Base-by-base conservation (phyloP, 176 grass and related monocot species). In the Metroxylon sagu region DNA sequence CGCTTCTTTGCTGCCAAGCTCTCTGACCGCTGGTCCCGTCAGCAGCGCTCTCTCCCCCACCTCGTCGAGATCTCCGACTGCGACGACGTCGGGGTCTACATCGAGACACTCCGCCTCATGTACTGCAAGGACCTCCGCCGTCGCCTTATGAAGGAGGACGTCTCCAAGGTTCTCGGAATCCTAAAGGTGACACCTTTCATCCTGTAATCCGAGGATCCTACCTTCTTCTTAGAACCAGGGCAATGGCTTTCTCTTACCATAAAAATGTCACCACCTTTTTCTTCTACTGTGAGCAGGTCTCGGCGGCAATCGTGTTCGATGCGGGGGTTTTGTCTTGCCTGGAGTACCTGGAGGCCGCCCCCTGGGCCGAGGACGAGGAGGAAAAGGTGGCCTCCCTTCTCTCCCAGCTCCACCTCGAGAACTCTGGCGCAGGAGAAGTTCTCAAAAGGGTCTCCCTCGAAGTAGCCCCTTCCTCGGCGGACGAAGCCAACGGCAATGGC, bases 61-160 rank as follows among this genome's bases (percentile, higher is more conserved):
- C 65, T 97, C 54, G 83, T 97, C 35, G 92, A 97, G 78, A 97
- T 97, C 77, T 97, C 92, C 5, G 92, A 97, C 74, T 97, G 92
- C 71, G 92, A 97, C 51, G 92, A 97, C 73, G 87, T 97, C 58
- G 84, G 91, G 69, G 81, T 91, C 0, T 97, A 97, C 61, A 82
- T 84, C 53, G 92, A 97, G 75, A 91, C 92, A 14, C 75, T 97
- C 54, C 81, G 92, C 4, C 92, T 97, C 65, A 97, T 97, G 92
- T 97, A 97, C 66, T 97, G 92, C 73, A 87, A 88, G 50, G 87
- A 97, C 84, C 83, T 97, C 50, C 87, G 92, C 0, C 72, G 92
- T 35, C 72, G 86, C 64, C 92, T 97, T 43, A 97, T 97, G 87
- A 68, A 78, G 58, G 92, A 97, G 80, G 84, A 91, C 69, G 92